phyloP scores from a whole-genome alignment of 331 rosid genomes.

The Cydonia oblonga region DNA sequence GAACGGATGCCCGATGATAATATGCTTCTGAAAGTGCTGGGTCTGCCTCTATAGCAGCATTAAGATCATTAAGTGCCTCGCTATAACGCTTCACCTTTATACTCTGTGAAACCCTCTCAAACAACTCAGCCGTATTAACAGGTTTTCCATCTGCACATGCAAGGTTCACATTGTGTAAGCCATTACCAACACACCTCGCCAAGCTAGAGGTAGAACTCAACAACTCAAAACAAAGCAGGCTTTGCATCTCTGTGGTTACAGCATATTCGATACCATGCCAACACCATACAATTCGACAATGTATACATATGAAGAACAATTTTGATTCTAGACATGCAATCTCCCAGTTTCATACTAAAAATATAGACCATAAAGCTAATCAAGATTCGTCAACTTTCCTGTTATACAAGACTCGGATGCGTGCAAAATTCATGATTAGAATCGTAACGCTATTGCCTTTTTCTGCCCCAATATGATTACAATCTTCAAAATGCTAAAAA shows the following conservation, averaged over 20 bases:
- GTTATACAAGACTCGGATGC: background rate
- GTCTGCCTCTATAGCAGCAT: constrained; percentile 85
- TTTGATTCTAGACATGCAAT: background rate
- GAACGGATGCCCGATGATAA: constrained; percentile 65
- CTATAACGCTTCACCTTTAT: constrained; percentile 63
- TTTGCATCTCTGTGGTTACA: background rate
- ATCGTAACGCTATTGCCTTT: background rate
- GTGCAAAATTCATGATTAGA: background rate
- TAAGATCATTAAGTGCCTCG: constrained; percentile 89
- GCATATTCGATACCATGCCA: background rate
- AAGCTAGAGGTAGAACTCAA: background rate
- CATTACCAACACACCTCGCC: background rate
- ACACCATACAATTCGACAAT: background rate
- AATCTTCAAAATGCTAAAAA: background rate
- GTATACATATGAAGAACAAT: background rate
- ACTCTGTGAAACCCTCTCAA: constrained; percentile 62
- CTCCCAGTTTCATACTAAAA: background rate
- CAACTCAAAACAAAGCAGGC: background rate
- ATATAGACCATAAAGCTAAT: background rate
- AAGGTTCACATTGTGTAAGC: background rate
- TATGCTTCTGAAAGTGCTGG: constrained; percentile 78
- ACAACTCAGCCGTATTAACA: constrained; percentile 66
- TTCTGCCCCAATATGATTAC: background rate
- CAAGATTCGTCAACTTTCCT: background rate
- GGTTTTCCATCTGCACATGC: constrained; percentile 43